phyloP scores from a whole-genome alignment of 2,329 filamentous ascomycete genomes.

The Neocatenulostroma microsporum region DNA sequence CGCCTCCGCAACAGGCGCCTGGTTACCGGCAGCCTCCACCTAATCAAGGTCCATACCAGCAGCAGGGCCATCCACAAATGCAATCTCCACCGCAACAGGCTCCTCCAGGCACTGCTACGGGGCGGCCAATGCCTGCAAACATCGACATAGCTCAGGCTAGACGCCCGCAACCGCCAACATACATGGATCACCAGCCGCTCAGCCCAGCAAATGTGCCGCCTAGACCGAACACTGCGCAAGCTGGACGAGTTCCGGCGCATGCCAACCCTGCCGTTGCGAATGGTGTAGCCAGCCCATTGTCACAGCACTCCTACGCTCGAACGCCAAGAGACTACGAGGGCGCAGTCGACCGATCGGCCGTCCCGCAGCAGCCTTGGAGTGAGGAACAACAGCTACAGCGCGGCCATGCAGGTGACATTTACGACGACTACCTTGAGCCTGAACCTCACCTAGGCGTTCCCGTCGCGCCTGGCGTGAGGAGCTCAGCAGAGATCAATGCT shows the following conservation, averaged over 20 bases:
- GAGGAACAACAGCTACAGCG: background rate
- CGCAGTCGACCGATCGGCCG: background rate
- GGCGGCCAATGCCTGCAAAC: background rate
- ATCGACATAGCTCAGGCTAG: background rate
- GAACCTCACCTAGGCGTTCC: conserved; percentile 9
- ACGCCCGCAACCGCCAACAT: background rate
- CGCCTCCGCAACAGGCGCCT: no score
- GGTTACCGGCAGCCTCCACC: no score
- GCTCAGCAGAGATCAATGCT: conserved; percentile 41
- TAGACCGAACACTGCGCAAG: conserved; percentile 10
- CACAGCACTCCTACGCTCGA: conserved; percentile 4
- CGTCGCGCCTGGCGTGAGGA: conserved; percentile 16
- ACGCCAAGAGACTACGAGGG: background rate
- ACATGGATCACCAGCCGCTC: conserved; percentile 8
- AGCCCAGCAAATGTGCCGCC: conserved; percentile 6
- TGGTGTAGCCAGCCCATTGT: background rate
- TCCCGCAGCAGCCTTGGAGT: background rate
- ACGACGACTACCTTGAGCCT: conserved; percentile 32
- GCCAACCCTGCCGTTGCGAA: no score
- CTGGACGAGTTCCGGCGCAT: no score
- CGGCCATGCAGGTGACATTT: conserved; percentile 40
- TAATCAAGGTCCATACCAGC: background rate
- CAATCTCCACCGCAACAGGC: background rate
- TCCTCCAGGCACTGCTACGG: background rate
- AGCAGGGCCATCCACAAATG: background rate